Evolutionary conservation across 208 protist genomes (phyloP).

Genomic region (Porcisia deanei): DNA sequence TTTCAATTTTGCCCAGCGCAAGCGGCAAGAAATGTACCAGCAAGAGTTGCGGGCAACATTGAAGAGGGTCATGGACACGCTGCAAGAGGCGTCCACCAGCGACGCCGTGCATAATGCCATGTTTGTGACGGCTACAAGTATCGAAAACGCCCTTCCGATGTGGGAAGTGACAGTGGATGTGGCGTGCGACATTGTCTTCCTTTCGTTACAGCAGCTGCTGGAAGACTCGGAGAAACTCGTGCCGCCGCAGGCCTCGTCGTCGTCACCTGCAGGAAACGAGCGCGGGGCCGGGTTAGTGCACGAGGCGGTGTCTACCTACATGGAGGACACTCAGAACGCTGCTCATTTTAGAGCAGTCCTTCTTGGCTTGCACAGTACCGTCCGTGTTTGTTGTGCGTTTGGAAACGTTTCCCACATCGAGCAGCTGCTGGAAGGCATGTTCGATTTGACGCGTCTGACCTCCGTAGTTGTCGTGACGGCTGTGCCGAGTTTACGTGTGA

Average conservation of each 20-base stretch:
- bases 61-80: constrained; percentile 63
- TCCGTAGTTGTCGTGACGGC: constrained; percentile 44
- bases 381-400: constrained; percentile 78
- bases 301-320: constrained; percentile 37
- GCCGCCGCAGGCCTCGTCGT: constrained; percentile 9
- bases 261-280: neutral
- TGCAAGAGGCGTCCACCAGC: constrained; percentile 34
- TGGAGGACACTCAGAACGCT: constrained; percentile 45
- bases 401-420: constrained; percentile 70
- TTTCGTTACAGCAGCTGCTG: constrained; percentile 40
- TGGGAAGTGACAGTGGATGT: constrained; percentile 79
- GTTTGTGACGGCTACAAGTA: constrained; percentile 69
- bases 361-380: constrained; percentile 56
- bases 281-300: constrained; percentile 2
- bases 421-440: constrained; percentile 63
- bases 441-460: constrained; percentile 60
- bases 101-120: constrained; percentile 34
- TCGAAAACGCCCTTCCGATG: constrained; percentile 90
- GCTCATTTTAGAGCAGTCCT: constrained; percentile 58
- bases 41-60: constrained; percentile 66
- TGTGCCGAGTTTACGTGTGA: constrained; percentile 32
- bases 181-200: constrained; percentile 38
- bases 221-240: constrained; percentile 52
- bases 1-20: constrained; percentile 58
- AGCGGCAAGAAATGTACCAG: constrained; percentile 65